Conservation (phyloP, 169 alveolate species). For the Eimeria brunetti region DNA sequence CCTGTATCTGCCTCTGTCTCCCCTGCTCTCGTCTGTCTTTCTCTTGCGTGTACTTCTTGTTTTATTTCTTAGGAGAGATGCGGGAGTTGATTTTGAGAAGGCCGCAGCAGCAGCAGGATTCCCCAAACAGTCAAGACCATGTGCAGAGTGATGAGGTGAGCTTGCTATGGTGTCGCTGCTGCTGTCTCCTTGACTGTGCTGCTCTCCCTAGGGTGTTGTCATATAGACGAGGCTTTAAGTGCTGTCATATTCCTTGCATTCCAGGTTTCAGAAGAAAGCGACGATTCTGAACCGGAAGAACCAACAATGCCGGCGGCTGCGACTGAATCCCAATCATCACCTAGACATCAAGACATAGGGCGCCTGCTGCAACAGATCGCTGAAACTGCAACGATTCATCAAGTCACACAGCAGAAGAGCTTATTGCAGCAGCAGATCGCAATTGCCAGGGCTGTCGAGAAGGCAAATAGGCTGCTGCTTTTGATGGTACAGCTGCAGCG, state of each 20-base stretch:
- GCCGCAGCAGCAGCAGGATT: conserved; percentile 81
- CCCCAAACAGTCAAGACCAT: not conserved
- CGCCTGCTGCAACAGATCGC: conserved; percentile 29
- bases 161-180: not conserved
- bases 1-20: not conserved
- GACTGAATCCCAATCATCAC: not conserved
- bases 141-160: conserved; percentile 30
- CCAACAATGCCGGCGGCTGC: not conserved
- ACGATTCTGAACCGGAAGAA: conserved; percentile 56
- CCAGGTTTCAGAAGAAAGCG: conserved; percentile 55
- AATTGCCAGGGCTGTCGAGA: conserved; percentile 50
- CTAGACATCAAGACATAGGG: conserved; percentile 33
- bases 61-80: conserved; percentile 73
- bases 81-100: conserved; percentile 90
- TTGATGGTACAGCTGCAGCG: conserved; percentile 46
- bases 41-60: not conserved
- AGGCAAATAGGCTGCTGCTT: conserved; percentile 46
- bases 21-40: not conserved
- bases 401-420: conserved; percentile 4
- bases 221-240: not conserved
- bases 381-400: conserved; percentile 11
- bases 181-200: not conserved
- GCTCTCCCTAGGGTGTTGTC: not conserved
- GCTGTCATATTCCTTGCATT: not conserved
- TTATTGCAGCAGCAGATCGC: conserved; percentile 27